Conservation (phyloP, 257 asterid genomes). For the Scutellaria galericulata region DNA sequence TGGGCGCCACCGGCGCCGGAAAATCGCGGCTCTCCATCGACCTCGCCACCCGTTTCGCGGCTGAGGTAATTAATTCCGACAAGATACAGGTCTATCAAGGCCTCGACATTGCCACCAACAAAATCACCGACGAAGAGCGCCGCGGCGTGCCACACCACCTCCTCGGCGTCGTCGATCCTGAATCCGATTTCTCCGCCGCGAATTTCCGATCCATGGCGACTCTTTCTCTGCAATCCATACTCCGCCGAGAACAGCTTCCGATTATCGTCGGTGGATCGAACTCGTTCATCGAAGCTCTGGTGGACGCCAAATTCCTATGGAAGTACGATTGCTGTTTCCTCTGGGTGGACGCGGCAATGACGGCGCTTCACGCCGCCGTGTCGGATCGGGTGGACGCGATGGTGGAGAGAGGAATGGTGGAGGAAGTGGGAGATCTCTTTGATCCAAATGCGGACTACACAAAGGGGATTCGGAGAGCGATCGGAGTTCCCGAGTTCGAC, state of each 20-base stretch:
- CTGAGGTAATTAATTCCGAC: constrained; percentile 74
- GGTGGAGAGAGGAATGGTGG: constrained; percentile 69
- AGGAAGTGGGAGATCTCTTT: constrained; percentile 56
- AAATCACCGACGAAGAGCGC: constrained; percentile 67
- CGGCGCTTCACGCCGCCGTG: constrained; percentile 51
- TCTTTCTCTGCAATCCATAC: constrained; percentile 32
- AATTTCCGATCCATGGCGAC: constrained; percentile 42
- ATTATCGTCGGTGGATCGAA: constrained; percentile 57
- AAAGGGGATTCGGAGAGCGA: constrained; percentile 66
- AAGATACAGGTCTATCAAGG: constrained; percentile 76
- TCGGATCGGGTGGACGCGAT: constrained; percentile 68
- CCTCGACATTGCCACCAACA: constrained; percentile 71
- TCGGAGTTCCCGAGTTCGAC: constrained; percentile 82
- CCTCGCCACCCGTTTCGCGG: constrained; percentile 62
- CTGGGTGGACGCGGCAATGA: constrained; percentile 73
- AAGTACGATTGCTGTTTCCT: constrained; percentile 64
- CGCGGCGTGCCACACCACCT: constrained; percentile 72
- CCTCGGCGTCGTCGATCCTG: constrained; percentile 44
- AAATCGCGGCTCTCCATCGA: constrained; percentile 78
- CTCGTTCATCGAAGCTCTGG: constrained; percentile 46
- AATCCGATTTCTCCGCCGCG: constrained; percentile 47
- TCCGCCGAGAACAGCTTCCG: constrained; percentile 39
- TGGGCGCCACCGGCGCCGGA: constrained; percentile 90
- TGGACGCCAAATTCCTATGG: constrained; percentile 40
- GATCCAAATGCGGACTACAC: constrained; percentile 55